Conservation (phyloP, 2,329 filamentous ascomycete genomes). For the Byssoonygena ceratinophila region DNA sequence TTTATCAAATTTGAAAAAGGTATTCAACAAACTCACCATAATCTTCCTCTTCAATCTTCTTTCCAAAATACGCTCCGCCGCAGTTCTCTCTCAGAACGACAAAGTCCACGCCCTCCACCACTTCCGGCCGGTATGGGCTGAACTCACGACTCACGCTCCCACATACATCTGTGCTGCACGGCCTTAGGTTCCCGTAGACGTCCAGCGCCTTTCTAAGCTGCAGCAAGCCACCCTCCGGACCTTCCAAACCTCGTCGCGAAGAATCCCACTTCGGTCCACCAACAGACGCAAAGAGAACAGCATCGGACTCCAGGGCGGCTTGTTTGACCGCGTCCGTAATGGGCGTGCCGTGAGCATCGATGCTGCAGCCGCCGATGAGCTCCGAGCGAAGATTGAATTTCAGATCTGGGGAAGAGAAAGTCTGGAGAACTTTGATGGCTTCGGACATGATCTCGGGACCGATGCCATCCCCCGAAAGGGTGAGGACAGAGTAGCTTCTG, state of each 20-base stretch:
- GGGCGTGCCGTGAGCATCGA: constrained; percentile 62
- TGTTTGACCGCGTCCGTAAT: constrained; percentile 68
- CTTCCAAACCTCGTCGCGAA: constrained; percentile 50
- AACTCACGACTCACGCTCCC: constrained; percentile 60
- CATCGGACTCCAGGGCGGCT: constrained; percentile 69
- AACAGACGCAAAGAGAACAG: constrained; percentile 78
- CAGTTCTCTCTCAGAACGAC: constrained; percentile 43
- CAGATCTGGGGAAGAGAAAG: constrained; percentile 56
- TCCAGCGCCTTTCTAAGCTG: constrained; percentile 75
- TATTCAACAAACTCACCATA: constrained; percentile 23
- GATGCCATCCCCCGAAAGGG: constrained; percentile 68
- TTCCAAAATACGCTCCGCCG: constrained; percentile 35
- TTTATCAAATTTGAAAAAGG: neutral
- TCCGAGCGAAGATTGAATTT: constrained; percentile 77
- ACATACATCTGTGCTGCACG: constrained; percentile 43
- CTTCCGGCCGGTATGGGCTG: constrained; percentile 69
- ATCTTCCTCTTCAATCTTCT: constrained; percentile 29
- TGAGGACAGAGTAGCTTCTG: constrained; percentile 56
- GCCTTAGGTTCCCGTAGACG: constrained; percentile 82
- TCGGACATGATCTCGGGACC: constrained; percentile 57
- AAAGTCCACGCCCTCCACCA: constrained; percentile 77
- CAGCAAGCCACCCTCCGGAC: constrained; percentile 79
- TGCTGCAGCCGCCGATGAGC: constrained; percentile 75
- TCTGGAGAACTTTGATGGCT: constrained; percentile 55
- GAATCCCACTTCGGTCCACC: constrained; percentile 90